Evolutionary conservation across 495 filamentous ascomycete species (phyloP).

Genomic region (Hypoxylon fragiforme): DNA sequence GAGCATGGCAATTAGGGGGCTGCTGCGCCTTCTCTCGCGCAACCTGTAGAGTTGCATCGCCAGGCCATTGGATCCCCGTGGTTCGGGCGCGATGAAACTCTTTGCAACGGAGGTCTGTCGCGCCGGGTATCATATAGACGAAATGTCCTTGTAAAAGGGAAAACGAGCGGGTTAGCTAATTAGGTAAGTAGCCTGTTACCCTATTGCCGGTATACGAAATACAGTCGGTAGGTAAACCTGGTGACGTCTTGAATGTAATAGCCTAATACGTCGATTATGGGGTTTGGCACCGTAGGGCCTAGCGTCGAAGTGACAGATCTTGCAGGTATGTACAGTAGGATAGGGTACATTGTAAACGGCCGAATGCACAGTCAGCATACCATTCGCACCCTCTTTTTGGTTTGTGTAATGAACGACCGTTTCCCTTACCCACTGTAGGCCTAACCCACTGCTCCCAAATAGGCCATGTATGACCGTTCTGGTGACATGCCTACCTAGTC

Average conservation of each 20-base stretch:
- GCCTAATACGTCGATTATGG: slow-evolving; percentile 1
- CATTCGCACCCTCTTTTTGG: slow-evolving; percentile 19
- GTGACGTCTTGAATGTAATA: slow-evolving; percentile 20
- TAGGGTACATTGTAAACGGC: slow-evolving; percentile 18
- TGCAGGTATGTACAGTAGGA: slow-evolving; percentile 10
- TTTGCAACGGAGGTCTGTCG: slow-evolving; percentile 1
- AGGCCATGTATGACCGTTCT: slow-evolving; percentile 1
- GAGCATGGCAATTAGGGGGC: slow-evolving; percentile 4
- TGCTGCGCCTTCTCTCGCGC: slow-evolving; percentile 1
- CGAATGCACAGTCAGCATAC: slow-evolving; percentile 27
- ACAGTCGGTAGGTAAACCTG: too few relatives aligned
- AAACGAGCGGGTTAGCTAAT: not conserved
- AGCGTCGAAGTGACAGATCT: slow-evolving; percentile 28
- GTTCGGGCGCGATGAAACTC: slow-evolving; percentile 27
- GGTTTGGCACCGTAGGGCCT: slow-evolving; percentile 17
- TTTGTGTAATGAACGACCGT: slow-evolving; percentile 23
- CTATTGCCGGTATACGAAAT: slow-evolving; percentile 1
- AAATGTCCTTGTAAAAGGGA: not conserved
- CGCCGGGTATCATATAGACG: not conserved
- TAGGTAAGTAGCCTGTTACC: not conserved
- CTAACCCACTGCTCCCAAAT: slow-evolving; percentile 24
- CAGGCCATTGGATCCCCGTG: slow-evolving; percentile 19
- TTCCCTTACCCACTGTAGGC: slow-evolving; percentile 35
- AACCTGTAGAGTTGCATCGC: slow-evolving; percentile 18
- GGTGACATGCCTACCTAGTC: slow-evolving; percentile 7